Percentiles rank a stretch among this genome's conserved stretches.
Evolutionary conservation across 1,284 basidiomycete genomes (phyloP).

Genomic region (Sporisorium exsertum): DNA sequence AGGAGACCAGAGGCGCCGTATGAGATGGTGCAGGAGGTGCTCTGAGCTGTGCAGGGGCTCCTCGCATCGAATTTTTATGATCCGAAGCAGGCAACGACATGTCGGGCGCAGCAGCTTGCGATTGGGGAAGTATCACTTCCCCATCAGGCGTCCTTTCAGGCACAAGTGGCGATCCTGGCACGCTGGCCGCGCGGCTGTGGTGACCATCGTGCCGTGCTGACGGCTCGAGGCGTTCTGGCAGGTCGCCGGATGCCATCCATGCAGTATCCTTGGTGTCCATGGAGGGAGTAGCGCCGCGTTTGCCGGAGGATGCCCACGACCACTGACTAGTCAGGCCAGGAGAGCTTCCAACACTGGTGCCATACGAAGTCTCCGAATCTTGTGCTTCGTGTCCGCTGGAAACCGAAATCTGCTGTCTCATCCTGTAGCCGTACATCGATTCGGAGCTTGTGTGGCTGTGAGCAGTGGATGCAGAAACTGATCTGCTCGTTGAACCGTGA

Average conservation of each 20-base stretch:
- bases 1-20: neutral
- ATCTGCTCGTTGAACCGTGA: constrained; percentile 25
- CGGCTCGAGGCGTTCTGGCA: neutral
- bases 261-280: constrained; percentile 15
- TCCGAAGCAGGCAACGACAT: constrained; percentile 6
- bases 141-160: constrained; percentile 18
- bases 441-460: constrained; percentile 38
- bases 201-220: neutral
- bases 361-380: constrained; percentile 46
- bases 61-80: neutral
- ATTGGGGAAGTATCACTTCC: neutral
- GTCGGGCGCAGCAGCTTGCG: constrained; percentile 7
- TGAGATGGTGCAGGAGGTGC: neutral
- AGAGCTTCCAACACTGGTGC: constrained; percentile 44
- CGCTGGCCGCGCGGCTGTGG: constrained; percentile 1
- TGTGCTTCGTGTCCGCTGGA: constrained; percentile 33
- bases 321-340: constrained; percentile 21
- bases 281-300: constrained; percentile 11
- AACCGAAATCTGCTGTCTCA: constrained; percentile 31
- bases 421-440: constrained; percentile 30
- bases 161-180: constrained; percentile 17
- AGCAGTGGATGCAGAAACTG: constrained; percentile 37
- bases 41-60: neutral
- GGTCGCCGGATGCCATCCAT: constrained; percentile 17
- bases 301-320: constrained; percentile 13